Evolutionary conservation across 495 filamentous ascomycete species (phyloP).

Genomic region (Evansstolkia leycettana): DNA sequence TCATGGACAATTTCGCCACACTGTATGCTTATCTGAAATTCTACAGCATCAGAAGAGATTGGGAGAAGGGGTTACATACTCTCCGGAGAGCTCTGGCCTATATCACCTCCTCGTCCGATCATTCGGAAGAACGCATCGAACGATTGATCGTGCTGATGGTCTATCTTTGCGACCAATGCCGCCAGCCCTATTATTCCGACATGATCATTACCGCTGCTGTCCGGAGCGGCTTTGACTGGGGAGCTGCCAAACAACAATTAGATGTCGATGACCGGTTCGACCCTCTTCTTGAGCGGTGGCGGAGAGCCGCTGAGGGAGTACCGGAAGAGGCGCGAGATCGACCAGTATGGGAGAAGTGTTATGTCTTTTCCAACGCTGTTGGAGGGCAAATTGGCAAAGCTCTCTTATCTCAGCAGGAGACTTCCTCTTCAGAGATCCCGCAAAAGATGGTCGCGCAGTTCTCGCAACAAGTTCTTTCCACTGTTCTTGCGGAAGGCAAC

Average conservation of each 20-base stretch:
- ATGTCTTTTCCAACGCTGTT: slow-evolving; percentile 13
- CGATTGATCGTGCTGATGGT: slow-evolving; percentile 28
- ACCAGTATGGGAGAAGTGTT: slow-evolving; percentile 24
- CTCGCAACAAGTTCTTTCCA: slow-evolving; percentile 15
- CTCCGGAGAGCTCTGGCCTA: slow-evolving; percentile 25
- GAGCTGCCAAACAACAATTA: slow-evolving; percentile 11
- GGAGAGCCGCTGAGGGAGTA: slow-evolving; percentile 9
- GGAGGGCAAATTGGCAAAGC: too few relatives aligned
- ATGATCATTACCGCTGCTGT: slow-evolving; percentile 25
- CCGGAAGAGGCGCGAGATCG: slow-evolving; percentile 7
- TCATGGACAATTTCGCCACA: slow-evolving; percentile 27
- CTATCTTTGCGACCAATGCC: slow-evolving; percentile 25
- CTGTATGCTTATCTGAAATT: slow-evolving; percentile 27
- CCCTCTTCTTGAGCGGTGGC: slow-evolving; percentile 15
- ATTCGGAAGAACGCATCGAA: slow-evolving; percentile 12
- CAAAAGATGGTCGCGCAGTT: slow-evolving; percentile 10
- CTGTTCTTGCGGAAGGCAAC: slow-evolving; percentile 6
- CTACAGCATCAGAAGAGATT: slow-evolving; percentile 27
- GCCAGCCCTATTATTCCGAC: slow-evolving; percentile 16
- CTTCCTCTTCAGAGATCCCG: too few relatives aligned
- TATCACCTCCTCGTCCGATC: slow-evolving; percentile 22
- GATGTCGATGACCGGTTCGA: slow-evolving; percentile 19
- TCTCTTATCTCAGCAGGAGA: too few relatives aligned
- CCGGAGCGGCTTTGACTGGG: slow-evolving; percentile 24
- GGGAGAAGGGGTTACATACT: slow-evolving; percentile 21